Evolutionary conservation across 768 basidiomycete species (phyloP).

Genomic region (Hygrophoropsis aurantiaca): DNA sequence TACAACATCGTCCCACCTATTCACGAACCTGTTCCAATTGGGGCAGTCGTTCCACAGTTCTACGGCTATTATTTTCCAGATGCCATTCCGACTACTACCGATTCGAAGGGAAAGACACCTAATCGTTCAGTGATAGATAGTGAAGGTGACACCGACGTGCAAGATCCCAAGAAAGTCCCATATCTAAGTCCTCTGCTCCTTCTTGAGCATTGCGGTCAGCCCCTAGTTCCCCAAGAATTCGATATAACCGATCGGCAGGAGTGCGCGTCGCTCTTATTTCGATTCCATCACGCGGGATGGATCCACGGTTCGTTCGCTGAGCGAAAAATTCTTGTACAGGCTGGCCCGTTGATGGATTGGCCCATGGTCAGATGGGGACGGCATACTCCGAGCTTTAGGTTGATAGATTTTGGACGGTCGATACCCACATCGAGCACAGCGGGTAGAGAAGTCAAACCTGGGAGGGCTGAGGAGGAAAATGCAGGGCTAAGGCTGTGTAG

Average conservation of each 20-base stretch:
- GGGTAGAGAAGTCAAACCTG: too few species aligned
- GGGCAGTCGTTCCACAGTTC: slow-evolving; percentile 53
- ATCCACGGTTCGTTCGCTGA: slow-evolving; percentile 34
- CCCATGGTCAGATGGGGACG: slow-evolving; percentile 9
- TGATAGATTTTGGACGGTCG: slow-evolving; percentile 42
- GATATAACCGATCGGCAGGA: slow-evolving; percentile 40
- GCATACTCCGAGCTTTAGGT: slow-evolving; percentile 28
- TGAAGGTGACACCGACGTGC: too few species aligned
- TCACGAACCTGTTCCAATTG: slow-evolving; percentile 41
- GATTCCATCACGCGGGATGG: slow-evolving; percentile 38
- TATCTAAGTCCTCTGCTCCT: slow-evolving; percentile 43
- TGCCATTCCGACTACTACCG: background rate
- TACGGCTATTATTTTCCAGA: slow-evolving; percentile 51
- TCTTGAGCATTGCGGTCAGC: slow-evolving; percentile 41
- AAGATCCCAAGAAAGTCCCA: too few species aligned
- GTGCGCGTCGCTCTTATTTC: slow-evolving; percentile 35
- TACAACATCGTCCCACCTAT: slow-evolving; percentile 4
- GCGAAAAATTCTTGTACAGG: slow-evolving; percentile 40
- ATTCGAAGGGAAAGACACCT: slow-evolving; percentile 17
- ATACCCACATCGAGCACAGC: background rate
- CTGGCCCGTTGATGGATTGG: slow-evolving; percentile 21
- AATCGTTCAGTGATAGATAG: too few species aligned
- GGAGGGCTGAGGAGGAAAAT: too few species aligned
- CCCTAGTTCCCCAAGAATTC: slow-evolving; percentile 25
- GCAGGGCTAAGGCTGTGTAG: too few species aligned